Base-by-base conservation (phyloP, 1,284 basidiomycete genomes). In the Papiliotrema flavescens region DNA sequence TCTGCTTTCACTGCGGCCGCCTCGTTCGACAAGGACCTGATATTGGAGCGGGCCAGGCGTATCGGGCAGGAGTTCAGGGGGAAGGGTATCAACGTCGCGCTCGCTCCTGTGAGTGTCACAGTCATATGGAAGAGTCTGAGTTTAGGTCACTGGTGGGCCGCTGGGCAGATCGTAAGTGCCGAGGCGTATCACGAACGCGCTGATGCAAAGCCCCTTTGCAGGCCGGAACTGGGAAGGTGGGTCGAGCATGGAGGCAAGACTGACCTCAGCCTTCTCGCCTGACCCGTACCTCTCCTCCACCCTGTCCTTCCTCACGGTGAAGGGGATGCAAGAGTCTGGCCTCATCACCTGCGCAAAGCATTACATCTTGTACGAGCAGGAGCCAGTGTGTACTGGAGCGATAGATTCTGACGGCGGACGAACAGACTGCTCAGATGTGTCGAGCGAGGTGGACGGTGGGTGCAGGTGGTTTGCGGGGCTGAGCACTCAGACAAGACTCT, bases 41-140 rank as follows among this genome's bases (percentile, higher is more conserved):
- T 80, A 37, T 70, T 75, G 51, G 62, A 72, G 41, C 61, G 80
- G 43, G 77, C 76, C 7, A 47, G 57, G 14, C 72, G 75, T 14
- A 78, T 81, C 54, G 79, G 77, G 0, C 60, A 74, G 47, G 80
- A 82, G 69, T 79, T 79, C 64, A 66, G 69, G 44, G 75, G 66
- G 26, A 75, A 74, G 47, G 76, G 75, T 5, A 65, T 75, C 44
- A 73, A 72, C 40, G 73, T 74, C 14, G 67, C 65, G 28, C 60
- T 76, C 2, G 72, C 69, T 17, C 72, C 73, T 11, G 71, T 73
- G 45, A 54, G 70, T 15, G 35, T 39, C 28, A 28, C 17, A 36
- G 8, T 44, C 42, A 24, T 19, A 17, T 28, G 19, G 35, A 22
- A 34, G 32, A 13, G 23, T 5, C 14, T 41, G 28, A 28, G 17